These are phyloP conservation scores for Pisolithus thermaeus DNA, from an alignment of 1,284 basidiomycete genomes.

Conservation along the genomic window DNA sequence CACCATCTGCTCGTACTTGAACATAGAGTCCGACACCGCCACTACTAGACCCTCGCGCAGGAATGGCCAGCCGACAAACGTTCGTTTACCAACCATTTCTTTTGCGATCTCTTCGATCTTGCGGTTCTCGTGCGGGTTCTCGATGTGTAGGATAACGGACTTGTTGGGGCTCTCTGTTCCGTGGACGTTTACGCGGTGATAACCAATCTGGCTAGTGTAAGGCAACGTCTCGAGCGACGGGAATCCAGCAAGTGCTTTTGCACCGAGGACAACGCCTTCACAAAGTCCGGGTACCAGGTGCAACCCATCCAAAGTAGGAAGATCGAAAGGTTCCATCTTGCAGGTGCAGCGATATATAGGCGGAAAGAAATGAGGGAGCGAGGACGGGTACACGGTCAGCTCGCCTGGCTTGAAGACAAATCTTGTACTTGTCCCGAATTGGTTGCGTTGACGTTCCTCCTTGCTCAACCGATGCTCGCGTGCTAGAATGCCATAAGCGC, in stretches of 20 bases:
- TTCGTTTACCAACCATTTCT: conserved; percentile 71
- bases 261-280: conserved; percentile 85
- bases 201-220: conserved; percentile 69
- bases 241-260: conserved; percentile 89
- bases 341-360: conserved; percentile 81
- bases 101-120: conserved; percentile 73
- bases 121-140: conserved; percentile 65
- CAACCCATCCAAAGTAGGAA: conserved; percentile 85
- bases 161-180: conserved; percentile 87
- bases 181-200: conserved; percentile 93
- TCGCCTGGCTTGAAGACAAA: conserved; percentile 72
- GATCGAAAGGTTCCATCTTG: conserved; percentile 72
- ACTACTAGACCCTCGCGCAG: conserved; percentile 87
- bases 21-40: conserved; percentile 82
- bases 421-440: conserved; percentile 72
- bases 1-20: conserved; percentile 77
- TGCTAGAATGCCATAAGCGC: conserved; percentile 35
- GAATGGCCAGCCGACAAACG: conserved; percentile 92
- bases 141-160: conserved; percentile 86
- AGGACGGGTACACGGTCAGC: conserved; percentile 76
- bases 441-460: conserved; percentile 78
- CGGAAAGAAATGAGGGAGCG: conserved; percentile 93
- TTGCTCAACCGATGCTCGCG: conserved; percentile 72
- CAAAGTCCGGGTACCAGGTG: conserved; percentile 84
- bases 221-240: conserved; percentile 90